phyloP scores from a whole-genome alignment of 2,329 filamentous ascomycete species.

The Meredithiella fracta region DNA sequence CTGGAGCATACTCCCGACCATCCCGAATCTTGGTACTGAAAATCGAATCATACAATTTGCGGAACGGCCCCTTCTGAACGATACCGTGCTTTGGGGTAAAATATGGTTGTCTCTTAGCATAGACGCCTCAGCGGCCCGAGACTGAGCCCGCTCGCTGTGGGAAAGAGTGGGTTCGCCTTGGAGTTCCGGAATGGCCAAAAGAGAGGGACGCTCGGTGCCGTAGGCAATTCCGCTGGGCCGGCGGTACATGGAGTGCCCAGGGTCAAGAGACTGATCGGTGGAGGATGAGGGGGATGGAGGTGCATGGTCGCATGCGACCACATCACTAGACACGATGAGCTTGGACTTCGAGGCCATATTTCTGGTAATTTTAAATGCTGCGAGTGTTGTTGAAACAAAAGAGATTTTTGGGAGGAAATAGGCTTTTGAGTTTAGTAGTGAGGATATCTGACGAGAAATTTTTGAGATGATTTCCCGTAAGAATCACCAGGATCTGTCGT shows the following conservation, averaged over 20 bases:
- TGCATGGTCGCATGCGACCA: constrained; percentile 16
- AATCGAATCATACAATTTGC: constrained; percentile 28
- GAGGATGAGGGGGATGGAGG: constrained; percentile 17
- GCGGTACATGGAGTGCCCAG: constrained; percentile 45
- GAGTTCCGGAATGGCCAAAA: constrained; percentile 42
- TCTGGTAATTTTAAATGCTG: not conserved
- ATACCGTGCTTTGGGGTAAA: constrained; percentile 38
- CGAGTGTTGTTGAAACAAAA: not conserved
- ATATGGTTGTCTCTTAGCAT: constrained; percentile 50
- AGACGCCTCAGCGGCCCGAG: constrained; percentile 40
- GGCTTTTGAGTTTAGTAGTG: no score
- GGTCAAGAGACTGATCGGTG: constrained; percentile 21
- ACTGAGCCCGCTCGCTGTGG: constrained; percentile 37
- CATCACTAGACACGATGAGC: constrained; percentile 28
- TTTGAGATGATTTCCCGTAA: no score
- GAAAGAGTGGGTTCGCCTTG: constrained; percentile 25
- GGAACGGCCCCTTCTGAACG: constrained; percentile 18
- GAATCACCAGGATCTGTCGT: no score
- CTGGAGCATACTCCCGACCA: constrained; percentile 12
- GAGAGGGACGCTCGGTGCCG: constrained; percentile 45
- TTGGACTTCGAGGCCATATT: constrained; percentile 12
- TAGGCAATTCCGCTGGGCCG: constrained; percentile 62
- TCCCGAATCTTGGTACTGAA: constrained; percentile 36
- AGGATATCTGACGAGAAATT: no score
- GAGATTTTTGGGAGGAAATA: no score